A percentile compares a stretch with the other conserved stretches of the same genome.
These are phyloP conservation scores for Liriodendron chinense DNA, from an alignment of 164 flowering plant genomes.

Conservation along the genomic window DNA sequence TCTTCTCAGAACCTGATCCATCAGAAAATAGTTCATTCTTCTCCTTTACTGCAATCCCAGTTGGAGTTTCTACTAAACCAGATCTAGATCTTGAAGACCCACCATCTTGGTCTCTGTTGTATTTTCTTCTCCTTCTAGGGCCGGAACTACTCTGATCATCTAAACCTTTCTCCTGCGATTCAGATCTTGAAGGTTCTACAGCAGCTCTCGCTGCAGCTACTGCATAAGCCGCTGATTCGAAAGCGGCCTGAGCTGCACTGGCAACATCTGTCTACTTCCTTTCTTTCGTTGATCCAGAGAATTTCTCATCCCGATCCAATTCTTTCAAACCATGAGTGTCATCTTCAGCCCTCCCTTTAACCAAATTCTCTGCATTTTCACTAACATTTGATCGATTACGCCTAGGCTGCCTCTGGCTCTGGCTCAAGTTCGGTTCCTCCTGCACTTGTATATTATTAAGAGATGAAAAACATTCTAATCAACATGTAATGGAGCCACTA, in stretches of 20 bases:
- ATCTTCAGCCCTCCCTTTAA: not conserved
- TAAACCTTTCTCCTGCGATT: not conserved
- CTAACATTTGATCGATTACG: not conserved
- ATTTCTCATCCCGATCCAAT: not conserved
- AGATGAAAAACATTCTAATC: too few relatives aligned
- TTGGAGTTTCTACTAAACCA: not conserved
- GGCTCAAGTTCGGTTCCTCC: conserved; percentile 13
- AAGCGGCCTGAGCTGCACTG: conserved; percentile 85
- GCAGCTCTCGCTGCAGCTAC: conserved; percentile 85
- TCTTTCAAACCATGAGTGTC: not conserved
- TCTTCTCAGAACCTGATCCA: not conserved
- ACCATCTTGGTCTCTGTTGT: not conserved
- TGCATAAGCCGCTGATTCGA: conserved; percentile 78
- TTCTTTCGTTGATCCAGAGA: conserved; percentile 5
- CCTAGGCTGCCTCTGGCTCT: not conserved
- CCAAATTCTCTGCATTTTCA: not conserved
- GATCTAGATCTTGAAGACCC: not conserved
- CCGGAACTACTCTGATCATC: not conserved
- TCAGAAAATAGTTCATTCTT: not conserved
- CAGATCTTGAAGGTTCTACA: conserved; percentile 53
- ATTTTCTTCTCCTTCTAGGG: not conserved
- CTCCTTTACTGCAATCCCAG: not conserved
- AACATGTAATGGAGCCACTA: too few relatives aligned
- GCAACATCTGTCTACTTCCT: conserved; percentile 55
- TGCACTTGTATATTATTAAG: conserved; percentile 3